phyloP scores from a whole-genome alignment of 2,329 filamentous ascomycete species.

The Bimuria novae-zelandiae region DNA sequence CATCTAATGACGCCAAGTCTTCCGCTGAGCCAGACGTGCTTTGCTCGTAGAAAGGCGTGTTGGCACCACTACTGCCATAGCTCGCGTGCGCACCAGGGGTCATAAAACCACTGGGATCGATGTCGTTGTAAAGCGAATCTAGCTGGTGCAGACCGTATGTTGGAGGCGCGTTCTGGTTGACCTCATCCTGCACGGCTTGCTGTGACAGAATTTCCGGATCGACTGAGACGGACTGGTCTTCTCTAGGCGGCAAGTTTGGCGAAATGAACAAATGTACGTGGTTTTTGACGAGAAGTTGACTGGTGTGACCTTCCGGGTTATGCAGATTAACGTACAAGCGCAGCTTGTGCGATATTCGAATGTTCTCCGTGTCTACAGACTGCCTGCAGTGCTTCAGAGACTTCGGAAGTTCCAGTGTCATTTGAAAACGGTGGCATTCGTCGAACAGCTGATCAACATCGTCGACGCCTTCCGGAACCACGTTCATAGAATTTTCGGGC shows the following conservation, averaged over 20 bases:
- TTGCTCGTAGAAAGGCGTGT: slow-evolving; percentile 76
- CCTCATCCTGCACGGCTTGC: slow-evolving; percentile 57
- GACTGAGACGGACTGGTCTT: slow-evolving; percentile 73
- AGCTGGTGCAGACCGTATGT: slow-evolving; percentile 89
- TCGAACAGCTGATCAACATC: slow-evolving; percentile 49
- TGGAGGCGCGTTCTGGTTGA: slow-evolving; percentile 76
- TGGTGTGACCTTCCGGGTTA: slow-evolving; percentile 93
- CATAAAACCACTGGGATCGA: slow-evolving; percentile 81
- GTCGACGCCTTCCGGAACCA: slow-evolving; percentile 35
- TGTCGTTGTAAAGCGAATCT: slow-evolving; percentile 86
- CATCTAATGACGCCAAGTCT: slow-evolving; percentile 69
- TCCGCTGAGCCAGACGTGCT: slow-evolving; percentile 78
- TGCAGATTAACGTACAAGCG: slow-evolving; percentile 88
- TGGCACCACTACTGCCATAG: slow-evolving; percentile 61
- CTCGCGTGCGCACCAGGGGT: slow-evolving; percentile 68
- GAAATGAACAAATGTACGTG: slow-evolving; percentile 95
- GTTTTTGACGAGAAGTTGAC: slow-evolving; percentile 88
- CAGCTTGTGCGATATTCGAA: slow-evolving; percentile 91
- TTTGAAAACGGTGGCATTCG: slow-evolving; percentile 65
- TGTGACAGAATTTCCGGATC: slow-evolving; percentile 45
- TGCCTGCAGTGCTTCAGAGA: slow-evolving; percentile 83
- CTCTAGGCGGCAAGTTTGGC: slow-evolving; percentile 85
- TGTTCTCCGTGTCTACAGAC: slow-evolving; percentile 83
- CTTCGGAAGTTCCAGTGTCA: slow-evolving; percentile 72
- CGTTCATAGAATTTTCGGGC: slow-evolving; percentile 38